These are phyloP conservation scores for Scheffersomyces lignosus DNA, from an alignment of 805 yeast genomes.

Conservation along the genomic window DNA sequence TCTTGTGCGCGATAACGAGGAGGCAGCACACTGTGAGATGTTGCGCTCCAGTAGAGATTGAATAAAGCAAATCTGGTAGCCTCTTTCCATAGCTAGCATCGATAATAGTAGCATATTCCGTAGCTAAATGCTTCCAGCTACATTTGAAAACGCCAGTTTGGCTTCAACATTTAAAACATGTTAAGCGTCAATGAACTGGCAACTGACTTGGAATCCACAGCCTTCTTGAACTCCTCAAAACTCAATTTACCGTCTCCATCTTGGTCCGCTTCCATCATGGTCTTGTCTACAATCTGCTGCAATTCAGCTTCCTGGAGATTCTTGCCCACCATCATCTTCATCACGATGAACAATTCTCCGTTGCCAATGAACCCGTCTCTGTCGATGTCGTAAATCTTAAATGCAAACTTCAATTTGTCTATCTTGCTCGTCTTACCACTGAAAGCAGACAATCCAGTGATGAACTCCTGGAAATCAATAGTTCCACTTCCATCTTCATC, in stretches of 20 bases:
- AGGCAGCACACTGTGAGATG: too few relatives aligned
- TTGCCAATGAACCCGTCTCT: constrained; percentile 92
- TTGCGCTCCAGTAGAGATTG: too few relatives aligned
- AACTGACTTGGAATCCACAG: constrained; percentile 57
- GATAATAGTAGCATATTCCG: too few relatives aligned
- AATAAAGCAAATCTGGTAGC: too few relatives aligned
- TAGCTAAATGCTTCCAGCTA: too few relatives aligned
- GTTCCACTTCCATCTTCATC: constrained; percentile 92
- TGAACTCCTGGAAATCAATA: constrained; percentile 94
- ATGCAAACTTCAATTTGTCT: constrained; percentile 86
- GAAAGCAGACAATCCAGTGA: constrained; percentile 81
- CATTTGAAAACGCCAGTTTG: too few relatives aligned
- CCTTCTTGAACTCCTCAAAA: constrained; percentile 81
- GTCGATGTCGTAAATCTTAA: constrained; percentile 93
- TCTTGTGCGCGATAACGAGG: too few relatives aligned
- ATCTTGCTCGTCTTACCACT: constrained; percentile 78
- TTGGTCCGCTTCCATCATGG: constrained; percentile 87
- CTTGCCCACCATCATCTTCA: constrained; percentile 96
- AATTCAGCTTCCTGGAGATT: constrained; percentile 82
- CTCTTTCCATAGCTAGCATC: too few relatives aligned
- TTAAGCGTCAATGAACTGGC: constrained; percentile 61
- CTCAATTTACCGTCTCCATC: constrained; percentile 86
- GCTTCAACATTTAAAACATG: constrained; percentile 38
- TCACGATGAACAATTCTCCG: constrained; percentile 88
- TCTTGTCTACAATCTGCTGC: constrained; percentile 96